Base-by-base conservation (phyloP, 129 eudicot genomes). In the Flaveria sonorensis region DNA sequence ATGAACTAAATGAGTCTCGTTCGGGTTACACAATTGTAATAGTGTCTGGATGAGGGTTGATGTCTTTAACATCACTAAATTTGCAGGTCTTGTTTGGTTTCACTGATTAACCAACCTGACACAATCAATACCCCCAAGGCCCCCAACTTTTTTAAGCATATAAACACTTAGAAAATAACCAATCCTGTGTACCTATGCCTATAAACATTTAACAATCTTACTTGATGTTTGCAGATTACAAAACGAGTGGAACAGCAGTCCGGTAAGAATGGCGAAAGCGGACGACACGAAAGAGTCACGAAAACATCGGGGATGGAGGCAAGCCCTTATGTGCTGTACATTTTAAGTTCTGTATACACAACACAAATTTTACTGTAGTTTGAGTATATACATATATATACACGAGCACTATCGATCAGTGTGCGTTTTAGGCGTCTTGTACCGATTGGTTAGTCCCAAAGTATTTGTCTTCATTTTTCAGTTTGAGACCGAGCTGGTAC, bases 191-290 rank as follows among this genome's bases (percentile, higher is more conserved):
- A 36, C 50, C 23, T 72, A 18, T 20, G 51, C 50, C n/a, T 24
- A 71, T 73, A 42, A 14, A 48, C 42, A 21, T 63, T 6, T 51
- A 79, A 64, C 46, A 18, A 32, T 72, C 15, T 3, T 62, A 7
- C 26, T 53, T 61, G 26, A 53, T 69, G 24, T 77, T 63, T 84
- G 71, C 88, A 92, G 97, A 84, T 78, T 92, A 40, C 95, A 80
- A 47, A 71, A 82, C 1, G 97, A 92, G 75, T 92, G 96, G 96
- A 87, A 87, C 70, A 85, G 96, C 79, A 92, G 97, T 80, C 97
- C 97, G 0, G 88, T 87, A 55, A 85, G 97, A 75, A 92, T 92
- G 97, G 92, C 79, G 9, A 89, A 85, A 86, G 92, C 78, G 1
- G 97, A 92, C 24, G 96, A 92, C 32, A 61, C 70, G 78, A 85